Evolutionary conservation across 352 stramenopile species (phyloP).

Genomic region (Pythium aphanidermatum): DNA sequence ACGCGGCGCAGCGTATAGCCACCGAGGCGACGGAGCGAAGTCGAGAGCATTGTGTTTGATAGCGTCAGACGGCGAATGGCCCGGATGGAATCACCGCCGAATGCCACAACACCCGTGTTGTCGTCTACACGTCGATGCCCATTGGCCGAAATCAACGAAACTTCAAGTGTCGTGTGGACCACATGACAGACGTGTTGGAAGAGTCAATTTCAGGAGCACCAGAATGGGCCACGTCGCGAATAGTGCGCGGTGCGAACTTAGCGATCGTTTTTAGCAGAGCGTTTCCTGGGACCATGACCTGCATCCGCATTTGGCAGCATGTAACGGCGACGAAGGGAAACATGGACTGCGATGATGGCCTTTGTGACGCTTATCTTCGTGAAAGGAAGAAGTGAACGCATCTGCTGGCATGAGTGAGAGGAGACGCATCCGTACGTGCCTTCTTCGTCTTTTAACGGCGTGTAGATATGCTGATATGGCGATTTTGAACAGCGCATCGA

Average conservation of each 20-base stretch:
- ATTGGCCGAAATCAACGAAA: constrained; percentile 19
- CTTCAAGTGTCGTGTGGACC: constrained; percentile 23
- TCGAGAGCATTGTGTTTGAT: constrained; percentile 14
- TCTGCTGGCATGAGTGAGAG: too few relatives aligned
- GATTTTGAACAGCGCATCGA: too few relatives aligned
- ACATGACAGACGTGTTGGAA: too few relatives aligned
- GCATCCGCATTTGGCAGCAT: too few relatives aligned
- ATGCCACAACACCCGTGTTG: background rate
- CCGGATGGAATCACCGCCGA: background rate
- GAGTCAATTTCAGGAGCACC: too few relatives aligned
- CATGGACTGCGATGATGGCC: background rate
- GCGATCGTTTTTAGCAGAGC: constrained; percentile 7
- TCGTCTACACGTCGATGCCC: constrained; percentile 9
- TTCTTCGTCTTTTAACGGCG: too few relatives aligned
- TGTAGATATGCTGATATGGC: too few relatives aligned
- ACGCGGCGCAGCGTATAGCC: constrained; percentile 6
- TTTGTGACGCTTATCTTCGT: too few relatives aligned
- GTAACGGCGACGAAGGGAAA: background rate
- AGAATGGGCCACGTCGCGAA: constrained; percentile 4
- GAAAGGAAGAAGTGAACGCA: too few relatives aligned
- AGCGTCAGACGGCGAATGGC: constrained; percentile 9
- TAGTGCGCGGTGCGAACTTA: constrained; percentile 11
- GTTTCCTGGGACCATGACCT: background rate
- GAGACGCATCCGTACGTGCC: too few relatives aligned
- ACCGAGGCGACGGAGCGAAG: constrained; percentile 9